These are phyloP conservation scores for Scedosporium boydii DNA, from an alignment of 2,329 filamentous ascomycete species.

Conservation along the genomic window DNA sequence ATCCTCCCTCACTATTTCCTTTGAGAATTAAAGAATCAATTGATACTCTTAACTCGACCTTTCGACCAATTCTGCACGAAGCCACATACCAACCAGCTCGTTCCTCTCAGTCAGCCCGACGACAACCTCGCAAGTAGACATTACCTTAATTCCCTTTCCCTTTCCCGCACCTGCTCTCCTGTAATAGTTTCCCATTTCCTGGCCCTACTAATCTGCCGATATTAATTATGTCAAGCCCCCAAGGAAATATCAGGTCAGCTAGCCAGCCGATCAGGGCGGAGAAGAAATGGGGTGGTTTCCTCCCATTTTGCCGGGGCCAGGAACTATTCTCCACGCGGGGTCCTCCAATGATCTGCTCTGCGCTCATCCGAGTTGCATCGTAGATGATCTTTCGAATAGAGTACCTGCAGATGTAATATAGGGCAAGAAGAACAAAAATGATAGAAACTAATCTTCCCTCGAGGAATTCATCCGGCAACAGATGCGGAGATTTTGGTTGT, in stretches of 20 bases:
- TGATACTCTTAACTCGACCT: too few species aligned
- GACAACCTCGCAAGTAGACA: too few species aligned
- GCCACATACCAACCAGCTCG: not conserved
- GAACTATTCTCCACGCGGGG: not conserved
- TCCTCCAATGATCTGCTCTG: not conserved
- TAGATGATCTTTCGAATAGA: not conserved
- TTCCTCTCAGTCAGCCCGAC: not conserved
- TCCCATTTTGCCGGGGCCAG: not conserved
- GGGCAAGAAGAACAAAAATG: not conserved
- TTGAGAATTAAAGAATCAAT: too few species aligned
- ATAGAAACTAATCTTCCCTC: not conserved
- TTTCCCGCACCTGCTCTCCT: not conserved
- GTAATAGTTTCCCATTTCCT: not conserved
- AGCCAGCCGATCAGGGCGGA: not conserved
- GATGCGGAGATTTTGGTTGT: not conserved
- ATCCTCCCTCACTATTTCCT: too few species aligned
- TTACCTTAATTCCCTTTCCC: not conserved
- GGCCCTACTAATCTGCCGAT: not conserved
- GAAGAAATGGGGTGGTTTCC: not conserved
- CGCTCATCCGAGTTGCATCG: not conserved
- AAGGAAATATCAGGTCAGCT: not conserved
- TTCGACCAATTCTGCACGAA: too few species aligned
- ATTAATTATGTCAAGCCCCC: not conserved
- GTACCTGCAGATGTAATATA: not conserved
- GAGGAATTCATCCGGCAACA: not conserved